A percentile compares a stretch with the other conserved stretches of the same genome.
Evolutionary conservation across 768 basidiomycete genomes (phyloP).

Genomic region (Ramaria sp.): DNA sequence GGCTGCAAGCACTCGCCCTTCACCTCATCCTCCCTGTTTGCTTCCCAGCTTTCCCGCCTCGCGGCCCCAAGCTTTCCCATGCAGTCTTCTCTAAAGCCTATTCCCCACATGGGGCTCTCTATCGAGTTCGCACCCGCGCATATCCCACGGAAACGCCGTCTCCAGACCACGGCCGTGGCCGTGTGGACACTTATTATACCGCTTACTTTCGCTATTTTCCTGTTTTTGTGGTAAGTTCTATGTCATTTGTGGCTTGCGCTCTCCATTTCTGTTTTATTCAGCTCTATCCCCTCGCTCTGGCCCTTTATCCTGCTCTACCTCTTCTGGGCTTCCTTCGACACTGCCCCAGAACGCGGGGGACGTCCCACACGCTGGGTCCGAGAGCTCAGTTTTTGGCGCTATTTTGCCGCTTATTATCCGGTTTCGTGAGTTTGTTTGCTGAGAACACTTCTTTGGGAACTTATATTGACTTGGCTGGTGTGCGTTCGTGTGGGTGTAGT

Average conservation of each 20-base stretch:
- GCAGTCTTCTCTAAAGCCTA: background rate
- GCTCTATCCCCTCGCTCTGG: slow-evolving; percentile 87
- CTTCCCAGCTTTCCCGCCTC: too few relatives aligned
- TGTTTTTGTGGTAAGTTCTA: slow-evolving; percentile 61
- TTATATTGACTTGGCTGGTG: too few relatives aligned
- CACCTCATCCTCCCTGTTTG: too few relatives aligned
- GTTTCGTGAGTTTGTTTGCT: slow-evolving; percentile 60
- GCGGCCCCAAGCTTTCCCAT: background rate
- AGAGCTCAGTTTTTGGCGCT: slow-evolving; percentile 61
- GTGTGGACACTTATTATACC: slow-evolving; percentile 79
- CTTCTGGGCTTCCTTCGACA: slow-evolving; percentile 71
- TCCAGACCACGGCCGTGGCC: slow-evolving; percentile 87
- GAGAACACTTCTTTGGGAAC: too few relatives aligned
- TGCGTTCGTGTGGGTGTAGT: too few relatives aligned
- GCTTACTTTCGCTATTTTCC: slow-evolving; percentile 51
- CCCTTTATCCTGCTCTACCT: slow-evolving; percentile 68
- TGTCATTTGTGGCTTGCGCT: slow-evolving; percentile 19
- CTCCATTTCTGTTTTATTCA: slow-evolving; percentile 20
- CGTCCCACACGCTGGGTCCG: slow-evolving; percentile 68
- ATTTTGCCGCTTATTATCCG: slow-evolving; percentile 89
- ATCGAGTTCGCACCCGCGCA: slow-evolving; percentile 69
- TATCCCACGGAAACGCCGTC: slow-evolving; percentile 73
- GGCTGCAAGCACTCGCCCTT: background rate
- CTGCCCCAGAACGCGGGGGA: slow-evolving; percentile 62
- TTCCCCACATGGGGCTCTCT: background rate